Evolutionary conservation across 2,329 filamentous ascomycete genomes (phyloP).

Genomic region (Knufia fluminis): DNA sequence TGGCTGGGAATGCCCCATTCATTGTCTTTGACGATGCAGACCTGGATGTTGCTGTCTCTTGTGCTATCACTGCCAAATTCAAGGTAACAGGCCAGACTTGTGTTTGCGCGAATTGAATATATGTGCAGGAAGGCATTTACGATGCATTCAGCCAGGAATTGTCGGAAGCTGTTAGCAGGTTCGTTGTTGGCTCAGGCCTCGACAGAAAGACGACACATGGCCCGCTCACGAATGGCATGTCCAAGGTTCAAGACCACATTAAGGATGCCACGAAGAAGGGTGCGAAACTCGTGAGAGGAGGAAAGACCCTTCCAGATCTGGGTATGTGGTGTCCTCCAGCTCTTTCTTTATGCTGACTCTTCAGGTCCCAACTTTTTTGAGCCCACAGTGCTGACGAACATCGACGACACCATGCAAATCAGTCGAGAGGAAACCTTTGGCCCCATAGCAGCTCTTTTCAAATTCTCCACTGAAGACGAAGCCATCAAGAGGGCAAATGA

Average conservation of each 20-base stretch:
- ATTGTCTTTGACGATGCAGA: constrained; percentile 34
- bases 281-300: constrained; percentile 64
- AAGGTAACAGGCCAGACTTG: constrained; percentile 17
- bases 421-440: constrained; percentile 90
- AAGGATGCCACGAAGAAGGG: constrained; percentile 70
- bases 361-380: constrained; percentile 81
- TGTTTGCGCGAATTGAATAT: constrained; percentile 58
- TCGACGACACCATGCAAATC: constrained; percentile 77
- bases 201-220: constrained; percentile 39
- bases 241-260: constrained; percentile 72
- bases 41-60: constrained; percentile 23
- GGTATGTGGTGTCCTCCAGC: too few species aligned
- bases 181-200: constrained; percentile 41
- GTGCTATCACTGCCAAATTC: constrained; percentile 16
- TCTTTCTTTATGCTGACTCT: neutral
- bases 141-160: constrained; percentile 48
- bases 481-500: constrained; percentile 75
- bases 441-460: constrained; percentile 81
- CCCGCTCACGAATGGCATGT: constrained; percentile 60
- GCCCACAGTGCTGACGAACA: constrained; percentile 78
- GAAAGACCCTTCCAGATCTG: constrained; percentile 61
- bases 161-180: constrained; percentile 41
- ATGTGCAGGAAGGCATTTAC: constrained; percentile 44
- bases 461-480: constrained; percentile 80
- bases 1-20: constrained; percentile 34